Percentiles rank a stretch among this genome's conserved stretches.
Evolutionary conservation across 2,329 filamentous ascomycete species (phyloP).

Genomic region (Fusarium continuum): DNA sequence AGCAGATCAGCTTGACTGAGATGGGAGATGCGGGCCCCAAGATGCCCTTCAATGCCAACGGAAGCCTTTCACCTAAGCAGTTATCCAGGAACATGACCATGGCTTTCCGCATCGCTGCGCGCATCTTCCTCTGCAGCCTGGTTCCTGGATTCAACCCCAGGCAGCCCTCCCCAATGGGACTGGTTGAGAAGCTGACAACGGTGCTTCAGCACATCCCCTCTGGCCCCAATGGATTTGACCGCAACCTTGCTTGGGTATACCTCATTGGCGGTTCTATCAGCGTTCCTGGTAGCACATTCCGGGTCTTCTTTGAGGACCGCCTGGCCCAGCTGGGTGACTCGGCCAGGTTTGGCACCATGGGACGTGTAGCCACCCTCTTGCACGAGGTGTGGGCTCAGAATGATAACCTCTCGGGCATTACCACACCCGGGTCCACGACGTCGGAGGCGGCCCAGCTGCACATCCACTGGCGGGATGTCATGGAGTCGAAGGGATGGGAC

Average conservation of each 20-base stretch:
- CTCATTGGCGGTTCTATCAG: conserved; percentile 86
- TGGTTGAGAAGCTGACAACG: conserved; percentile 80
- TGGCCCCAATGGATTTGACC: conserved; percentile 85
- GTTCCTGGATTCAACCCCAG: conserved; percentile 86
- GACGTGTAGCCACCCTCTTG: conserved; percentile 80
- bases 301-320: conserved; percentile 79
- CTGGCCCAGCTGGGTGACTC: conserved; percentile 77
- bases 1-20: conserved; percentile 87
- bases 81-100: conserved; percentile 88
- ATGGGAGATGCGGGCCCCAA: conserved; percentile 65
- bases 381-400: conserved; percentile 87
- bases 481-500: conserved; percentile 91
- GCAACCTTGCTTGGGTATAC: conserved; percentile 91
- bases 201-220: conserved; percentile 84
- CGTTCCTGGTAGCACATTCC: conserved; percentile 76
- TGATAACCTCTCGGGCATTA: conserved; percentile 57
- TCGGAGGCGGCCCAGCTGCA: conserved; percentile 63
- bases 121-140: conserved; percentile 96
- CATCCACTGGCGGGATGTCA: conserved; percentile 94
- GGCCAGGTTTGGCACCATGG: conserved; percentile 85
- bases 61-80: conserved; percentile 81
- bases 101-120: conserved; percentile 89
- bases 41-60: conserved; percentile 72
- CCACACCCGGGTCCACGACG: conserved; percentile 49
- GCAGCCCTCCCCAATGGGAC: conserved; percentile 76